Conservation (phyloP, 371 early-diverging fungal genomes). For the Mortierella sp. region DNA sequence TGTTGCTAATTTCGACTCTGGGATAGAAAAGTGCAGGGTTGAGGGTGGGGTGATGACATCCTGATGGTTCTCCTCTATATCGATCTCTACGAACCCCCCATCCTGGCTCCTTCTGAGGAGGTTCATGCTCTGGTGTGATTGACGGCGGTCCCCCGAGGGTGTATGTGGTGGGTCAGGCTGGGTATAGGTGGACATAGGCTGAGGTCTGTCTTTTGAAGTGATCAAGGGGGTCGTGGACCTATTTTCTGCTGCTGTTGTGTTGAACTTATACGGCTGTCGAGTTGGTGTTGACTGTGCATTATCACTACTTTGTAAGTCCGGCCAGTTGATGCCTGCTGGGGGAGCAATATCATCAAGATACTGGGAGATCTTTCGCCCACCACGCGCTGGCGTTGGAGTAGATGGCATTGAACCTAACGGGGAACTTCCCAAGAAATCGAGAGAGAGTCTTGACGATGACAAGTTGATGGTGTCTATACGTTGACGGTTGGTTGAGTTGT, state of each 20-base stretch:
- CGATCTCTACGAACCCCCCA: constrained; percentile 27
- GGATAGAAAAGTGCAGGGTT: constrained; percentile 42
- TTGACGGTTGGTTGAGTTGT: constrained; percentile 30
- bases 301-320: not conserved
- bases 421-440: constrained; percentile 15
- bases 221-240: constrained; percentile 27
- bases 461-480: constrained; percentile 22
- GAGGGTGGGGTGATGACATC: constrained; percentile 46
- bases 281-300: constrained; percentile 20
- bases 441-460: constrained; percentile 18
- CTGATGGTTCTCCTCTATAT: constrained; percentile 37
- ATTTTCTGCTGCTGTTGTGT: not conserved
- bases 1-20: constrained; percentile 33
- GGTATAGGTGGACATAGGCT: constrained; percentile 21
- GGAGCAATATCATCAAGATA: constrained; percentile 2
- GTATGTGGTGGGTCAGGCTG: constrained; percentile 13
- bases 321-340: not conserved
- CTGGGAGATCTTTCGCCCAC: constrained; percentile 2
- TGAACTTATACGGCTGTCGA: constrained; percentile 3
- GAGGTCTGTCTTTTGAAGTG: constrained; percentile 15
- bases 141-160: not conserved
- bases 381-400: constrained; percentile 25
- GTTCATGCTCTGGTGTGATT: not conserved
- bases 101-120: constrained; percentile 1
- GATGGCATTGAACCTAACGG: constrained; percentile 27